A percentile compares a stretch with the other conserved stretches of the same genome.
These are phyloP conservation scores for Tripterygium wilfordii DNA, from an alignment of 177 flowering plant genomes.

Conservation along the genomic window DNA sequence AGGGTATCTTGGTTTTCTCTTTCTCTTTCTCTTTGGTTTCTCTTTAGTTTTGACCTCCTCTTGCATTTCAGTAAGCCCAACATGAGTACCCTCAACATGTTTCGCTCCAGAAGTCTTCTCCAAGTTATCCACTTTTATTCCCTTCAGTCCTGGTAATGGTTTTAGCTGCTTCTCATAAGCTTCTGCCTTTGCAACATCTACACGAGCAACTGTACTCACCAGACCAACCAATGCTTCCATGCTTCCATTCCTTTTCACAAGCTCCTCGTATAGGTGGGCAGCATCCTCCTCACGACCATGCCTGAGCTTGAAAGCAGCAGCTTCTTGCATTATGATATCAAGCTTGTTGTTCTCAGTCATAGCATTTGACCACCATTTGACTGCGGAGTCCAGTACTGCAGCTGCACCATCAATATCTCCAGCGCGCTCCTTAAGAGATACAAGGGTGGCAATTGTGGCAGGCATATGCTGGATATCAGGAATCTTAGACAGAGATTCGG, in stretches of 20 bases:
- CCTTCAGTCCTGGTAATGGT: constrained; percentile 67
- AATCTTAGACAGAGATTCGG: constrained; percentile 66
- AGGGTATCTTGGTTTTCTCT: constrained; percentile 94
- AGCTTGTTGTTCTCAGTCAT: constrained; percentile 80
- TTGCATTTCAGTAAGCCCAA: constrained; percentile 23
- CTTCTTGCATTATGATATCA: constrained; percentile 60
- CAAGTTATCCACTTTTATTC: constrained; percentile 62
- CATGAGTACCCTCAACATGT: constrained; percentile 35
- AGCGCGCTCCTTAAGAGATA: constrained; percentile 73
- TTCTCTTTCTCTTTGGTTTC: constrained; percentile 86
- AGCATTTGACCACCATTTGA: constrained; percentile 74
- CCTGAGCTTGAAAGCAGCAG: constrained; percentile 86
- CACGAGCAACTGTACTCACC: constrained; percentile 69
- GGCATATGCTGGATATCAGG: constrained; percentile 92
- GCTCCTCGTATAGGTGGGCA: constrained; percentile 53
- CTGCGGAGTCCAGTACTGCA: constrained; percentile 67
- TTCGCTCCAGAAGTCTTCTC: constrained; percentile 91
- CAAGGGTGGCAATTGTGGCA: constrained; percentile 87
- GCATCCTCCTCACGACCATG: constrained; percentile 83
- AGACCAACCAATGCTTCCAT: constrained; percentile 78
- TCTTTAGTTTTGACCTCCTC: constrained; percentile 58
- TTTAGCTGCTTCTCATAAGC: constrained; percentile 68
- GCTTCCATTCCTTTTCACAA: constrained; percentile 64
- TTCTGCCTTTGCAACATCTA: constrained; percentile 79
- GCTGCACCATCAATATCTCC: constrained; percentile 82